These are phyloP conservation scores for Macrocystidia cucumis DNA, from an alignment of 1,284 basidiomycete genomes.

Conservation along the genomic window DNA sequence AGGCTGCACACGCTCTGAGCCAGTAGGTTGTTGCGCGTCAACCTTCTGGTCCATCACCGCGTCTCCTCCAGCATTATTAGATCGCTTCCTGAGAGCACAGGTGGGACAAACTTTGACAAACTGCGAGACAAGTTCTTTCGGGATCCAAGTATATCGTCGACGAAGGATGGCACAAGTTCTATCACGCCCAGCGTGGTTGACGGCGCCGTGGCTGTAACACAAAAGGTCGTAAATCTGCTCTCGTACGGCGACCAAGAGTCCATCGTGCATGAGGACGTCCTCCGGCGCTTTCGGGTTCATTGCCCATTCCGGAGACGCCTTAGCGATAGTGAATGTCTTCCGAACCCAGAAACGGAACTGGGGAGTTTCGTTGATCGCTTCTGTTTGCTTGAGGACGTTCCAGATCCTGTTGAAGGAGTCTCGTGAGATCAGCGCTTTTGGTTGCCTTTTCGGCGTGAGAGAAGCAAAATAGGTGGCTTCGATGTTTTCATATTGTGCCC, in stretches of 20 bases:
- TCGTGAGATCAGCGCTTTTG: constrained; percentile 66
- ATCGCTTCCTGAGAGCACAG: too few species aligned
- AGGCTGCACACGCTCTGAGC: background rate
- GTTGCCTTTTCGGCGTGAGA: constrained; percentile 48
- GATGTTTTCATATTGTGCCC: constrained; percentile 45
- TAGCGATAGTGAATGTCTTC: constrained; percentile 61
- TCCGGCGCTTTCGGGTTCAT: constrained; percentile 13
- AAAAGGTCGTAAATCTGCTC: constrained; percentile 73
- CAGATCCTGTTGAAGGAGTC: constrained; percentile 62
- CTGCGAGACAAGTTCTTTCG: constrained; percentile 68
- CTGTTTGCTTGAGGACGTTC: constrained; percentile 47
- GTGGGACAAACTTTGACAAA: constrained; percentile 74
- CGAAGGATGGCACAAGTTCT: constrained; percentile 58
- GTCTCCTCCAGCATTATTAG: background rate
- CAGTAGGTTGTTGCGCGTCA: background rate
- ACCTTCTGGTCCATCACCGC: background rate
- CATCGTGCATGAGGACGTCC: constrained; percentile 51
- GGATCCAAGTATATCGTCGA: constrained; percentile 70
- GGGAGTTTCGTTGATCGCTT: constrained; percentile 38
- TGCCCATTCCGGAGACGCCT: constrained; percentile 21
- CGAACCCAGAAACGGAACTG: constrained; percentile 78
- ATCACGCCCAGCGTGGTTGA: constrained; percentile 71
- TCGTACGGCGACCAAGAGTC: constrained; percentile 61
- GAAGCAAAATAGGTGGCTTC: constrained; percentile 47
- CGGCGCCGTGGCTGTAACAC: constrained; percentile 58